These are phyloP conservation scores for Umbelopsis vinacea DNA, from an alignment of 192 early-diverging fungal species.

Conservation along the genomic window DNA sequence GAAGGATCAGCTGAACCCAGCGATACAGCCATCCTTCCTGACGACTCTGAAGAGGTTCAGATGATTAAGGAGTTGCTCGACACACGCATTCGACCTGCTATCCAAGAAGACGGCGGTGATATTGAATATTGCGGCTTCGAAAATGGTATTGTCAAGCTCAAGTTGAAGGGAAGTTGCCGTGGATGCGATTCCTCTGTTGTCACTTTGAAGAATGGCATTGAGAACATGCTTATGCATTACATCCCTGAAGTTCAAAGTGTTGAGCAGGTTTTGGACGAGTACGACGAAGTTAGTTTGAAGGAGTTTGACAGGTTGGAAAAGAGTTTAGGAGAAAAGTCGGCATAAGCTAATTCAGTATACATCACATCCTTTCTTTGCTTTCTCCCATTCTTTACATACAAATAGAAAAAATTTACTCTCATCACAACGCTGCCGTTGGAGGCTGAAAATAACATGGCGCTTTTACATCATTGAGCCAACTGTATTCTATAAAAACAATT, in stretches of 20 bases:
- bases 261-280: conserved; percentile 88
- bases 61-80: conserved; percentile 99
- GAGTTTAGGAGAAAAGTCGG: conserved; percentile 31
- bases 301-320: conserved; percentile 94
- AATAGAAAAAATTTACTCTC: background rate
- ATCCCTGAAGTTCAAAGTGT: conserved; percentile 91
- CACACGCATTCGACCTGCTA: conserved; percentile 91
- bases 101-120: conserved; percentile 99
- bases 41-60: conserved; percentile 91
- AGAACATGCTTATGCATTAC: conserved; percentile 99
- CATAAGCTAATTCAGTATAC: background rate
- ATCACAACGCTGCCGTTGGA: background rate
- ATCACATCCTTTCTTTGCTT: background rate
- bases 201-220: conserved; percentile 98
- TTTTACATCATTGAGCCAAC: background rate
- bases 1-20: conserved; percentile 48
- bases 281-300: conserved; percentile 72
- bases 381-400: background rate
- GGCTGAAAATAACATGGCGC: background rate
- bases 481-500: background rate
- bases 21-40: conserved; percentile 71
- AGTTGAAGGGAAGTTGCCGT: conserved; percentile 93
- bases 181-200: conserved; percentile 88
- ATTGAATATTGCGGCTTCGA: conserved; percentile 94
- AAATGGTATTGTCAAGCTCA: conserved; percentile 87